These are phyloP conservation scores for Chytriomyces confervae DNA, from an alignment of 192 early-diverging fungal genomes.

Conservation along the genomic window DNA sequence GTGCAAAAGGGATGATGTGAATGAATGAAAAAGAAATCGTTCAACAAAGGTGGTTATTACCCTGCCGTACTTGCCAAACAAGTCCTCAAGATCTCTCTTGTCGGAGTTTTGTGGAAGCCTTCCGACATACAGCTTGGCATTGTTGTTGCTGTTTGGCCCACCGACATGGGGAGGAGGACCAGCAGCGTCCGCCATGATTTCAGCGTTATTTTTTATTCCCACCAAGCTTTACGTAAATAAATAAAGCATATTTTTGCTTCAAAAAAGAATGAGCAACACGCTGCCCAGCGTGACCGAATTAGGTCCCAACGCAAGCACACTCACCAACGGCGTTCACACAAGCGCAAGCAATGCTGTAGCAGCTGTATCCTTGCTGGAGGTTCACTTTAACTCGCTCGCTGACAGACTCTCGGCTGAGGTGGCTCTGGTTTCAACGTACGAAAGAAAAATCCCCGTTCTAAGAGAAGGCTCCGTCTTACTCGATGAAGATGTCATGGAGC, in stretches of 20 bases:
- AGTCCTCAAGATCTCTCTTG: conserved; percentile 52
- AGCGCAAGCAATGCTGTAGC: too few relatives aligned
- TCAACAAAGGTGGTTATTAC: conserved; percentile 11
- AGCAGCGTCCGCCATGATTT: background rate
- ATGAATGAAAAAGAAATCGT: background rate
- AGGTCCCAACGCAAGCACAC: too few relatives aligned
- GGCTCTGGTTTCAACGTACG: conserved; percentile 8
- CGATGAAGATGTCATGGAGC: conserved; percentile 33
- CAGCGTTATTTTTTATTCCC: background rate
- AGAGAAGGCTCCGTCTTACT: conserved; percentile 31
- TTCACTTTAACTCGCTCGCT: conserved; percentile 2
- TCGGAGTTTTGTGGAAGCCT: conserved; percentile 41
- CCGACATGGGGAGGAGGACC: background rate
- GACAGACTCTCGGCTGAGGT: background rate
- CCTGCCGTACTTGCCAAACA: conserved; percentile 54
- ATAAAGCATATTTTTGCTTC: too few relatives aligned
- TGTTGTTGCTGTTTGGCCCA: conserved; percentile 4
- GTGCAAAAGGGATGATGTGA: conserved; percentile 10
- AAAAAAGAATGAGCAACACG: too few relatives aligned
- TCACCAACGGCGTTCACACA: too few relatives aligned
- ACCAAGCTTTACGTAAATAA: background rate
- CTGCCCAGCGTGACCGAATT: too few relatives aligned
- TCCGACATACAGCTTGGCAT: conserved; percentile 59
- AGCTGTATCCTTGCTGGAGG: background rate
- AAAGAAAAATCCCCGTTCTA: conserved; percentile 25